phyloP scores from a whole-genome alignment of 177 flowering plant species.

The Vitis hybrid region DNA sequence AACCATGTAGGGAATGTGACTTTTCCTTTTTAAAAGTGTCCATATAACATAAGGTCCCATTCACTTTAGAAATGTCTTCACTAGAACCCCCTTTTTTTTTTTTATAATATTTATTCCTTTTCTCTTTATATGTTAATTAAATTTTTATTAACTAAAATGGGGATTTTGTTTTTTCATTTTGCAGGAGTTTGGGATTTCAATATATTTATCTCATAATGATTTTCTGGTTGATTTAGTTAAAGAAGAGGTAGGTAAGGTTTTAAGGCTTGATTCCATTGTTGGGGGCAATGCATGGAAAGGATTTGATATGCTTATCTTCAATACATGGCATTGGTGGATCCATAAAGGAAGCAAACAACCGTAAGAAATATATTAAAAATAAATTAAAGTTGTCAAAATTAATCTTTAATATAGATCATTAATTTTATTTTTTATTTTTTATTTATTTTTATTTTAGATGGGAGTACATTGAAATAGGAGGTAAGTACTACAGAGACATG shows the following conservation, averaged over 20 bases:
- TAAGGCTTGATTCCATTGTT: constrained; percentile 32
- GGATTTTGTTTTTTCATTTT: neutral
- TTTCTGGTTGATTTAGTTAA: constrained; percentile 29
- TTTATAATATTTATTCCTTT: neutral
- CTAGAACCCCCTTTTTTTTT: neutral
- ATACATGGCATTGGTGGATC: constrained; percentile 44
- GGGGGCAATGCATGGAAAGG: constrained; percentile 23
- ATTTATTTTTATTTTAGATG: constrained; percentile 21
- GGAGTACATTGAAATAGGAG: constrained; percentile 30
- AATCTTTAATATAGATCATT: too few relatives aligned
- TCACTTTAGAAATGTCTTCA: too few relatives aligned
- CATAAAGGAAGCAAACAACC: constrained; percentile 27
- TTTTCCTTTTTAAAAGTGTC: too few relatives aligned
- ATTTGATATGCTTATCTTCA: constrained; percentile 30
- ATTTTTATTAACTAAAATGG: too few relatives aligned
- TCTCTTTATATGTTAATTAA: too few relatives aligned
- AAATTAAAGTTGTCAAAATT: neutral
- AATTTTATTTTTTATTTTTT: too few relatives aligned
- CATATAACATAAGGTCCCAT: too few relatives aligned
- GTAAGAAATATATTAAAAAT: constrained; percentile 14
- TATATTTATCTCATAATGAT: constrained; percentile 16
- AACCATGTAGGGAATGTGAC: too few relatives aligned
- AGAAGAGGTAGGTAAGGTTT: constrained; percentile 21
- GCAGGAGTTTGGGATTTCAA: constrained; percentile 23
- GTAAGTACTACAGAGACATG: constrained; percentile 26